A percentile compares a stretch with the other conserved stretches of the same genome.
These are phyloP conservation scores for Collybiopsis luxurians DNA, from an alignment of 768 basidiomycete genomes.

Conservation along the genomic window DNA sequence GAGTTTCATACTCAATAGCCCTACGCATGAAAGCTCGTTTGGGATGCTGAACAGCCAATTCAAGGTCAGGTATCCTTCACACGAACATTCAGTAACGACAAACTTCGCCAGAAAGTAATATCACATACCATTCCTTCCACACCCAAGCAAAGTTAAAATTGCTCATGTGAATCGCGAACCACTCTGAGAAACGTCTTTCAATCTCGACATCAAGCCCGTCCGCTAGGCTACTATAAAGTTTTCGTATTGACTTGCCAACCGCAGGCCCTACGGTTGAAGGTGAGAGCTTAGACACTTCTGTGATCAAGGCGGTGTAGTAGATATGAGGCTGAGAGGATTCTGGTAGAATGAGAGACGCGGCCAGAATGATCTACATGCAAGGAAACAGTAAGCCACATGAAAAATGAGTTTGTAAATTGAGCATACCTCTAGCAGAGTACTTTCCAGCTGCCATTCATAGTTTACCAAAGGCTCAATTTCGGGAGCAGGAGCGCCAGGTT, in stretches of 20 bases:
- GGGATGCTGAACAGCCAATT: conserved; percentile 73
- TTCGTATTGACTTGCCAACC: conserved; percentile 92
- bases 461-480: conserved; percentile 49
- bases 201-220: conserved; percentile 88
- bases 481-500: conserved; percentile 52
- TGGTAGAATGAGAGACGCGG: conserved; percentile 73
- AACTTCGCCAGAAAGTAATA: not conserved
- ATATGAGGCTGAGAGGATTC: conserved; percentile 72
- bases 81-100: not conserved
- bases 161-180: conserved; percentile 96
- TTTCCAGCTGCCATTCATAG: conserved; percentile 87
- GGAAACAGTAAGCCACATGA: not conserved
- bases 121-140: conserved; percentile 94
- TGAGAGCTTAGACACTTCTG: conserved; percentile 93
- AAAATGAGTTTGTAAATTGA: not conserved
- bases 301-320: conserved; percentile 86
- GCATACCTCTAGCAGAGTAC: conserved; percentile 77
- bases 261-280: conserved; percentile 93
- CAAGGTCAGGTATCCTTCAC: conserved; percentile 81
- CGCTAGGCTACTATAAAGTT: conserved; percentile 73
- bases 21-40: conserved; percentile 85
- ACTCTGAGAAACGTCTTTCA: conserved; percentile 81
- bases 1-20: conserved; percentile 84
- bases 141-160: conserved; percentile 99
- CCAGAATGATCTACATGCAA: conserved; percentile 74